phyloP scores from a whole-genome alignment of 306 rosid species.

The Cajanus cajan region DNA sequence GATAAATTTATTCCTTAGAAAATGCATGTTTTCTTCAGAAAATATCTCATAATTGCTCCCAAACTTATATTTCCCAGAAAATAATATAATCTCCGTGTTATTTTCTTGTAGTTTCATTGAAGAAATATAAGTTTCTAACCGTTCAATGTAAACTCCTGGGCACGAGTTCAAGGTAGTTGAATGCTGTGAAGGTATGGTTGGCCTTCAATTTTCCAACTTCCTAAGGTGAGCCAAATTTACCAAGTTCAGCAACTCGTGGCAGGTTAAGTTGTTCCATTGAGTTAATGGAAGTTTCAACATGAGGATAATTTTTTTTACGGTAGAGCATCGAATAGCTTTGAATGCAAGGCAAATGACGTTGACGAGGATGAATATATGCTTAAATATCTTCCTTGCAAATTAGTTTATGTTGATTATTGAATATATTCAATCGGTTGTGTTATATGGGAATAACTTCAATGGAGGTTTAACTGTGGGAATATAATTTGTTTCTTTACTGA shows the following conservation, averaged over 20 bases:
- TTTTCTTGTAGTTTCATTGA: conserved; percentile 24
- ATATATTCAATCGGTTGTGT: conserved; percentile 17
- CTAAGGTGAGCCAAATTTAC: neutral
- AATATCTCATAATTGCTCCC: neutral
- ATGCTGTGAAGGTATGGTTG: neutral
- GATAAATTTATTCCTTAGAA: conserved; percentile 12
- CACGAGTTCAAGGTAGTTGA: conserved; percentile 18
- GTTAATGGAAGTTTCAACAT: conserved; percentile 10
- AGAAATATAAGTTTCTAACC: neutral
- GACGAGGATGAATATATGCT: conserved; percentile 1
- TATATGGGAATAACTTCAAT: conserved; percentile 33
- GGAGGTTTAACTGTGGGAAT: conserved; percentile 29
- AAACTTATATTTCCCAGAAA: neutral
- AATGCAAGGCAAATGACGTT: conserved; percentile 24
- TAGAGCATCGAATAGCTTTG: conserved; percentile 23
- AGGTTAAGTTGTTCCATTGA: conserved; percentile 12
- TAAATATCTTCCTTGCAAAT: conserved; percentile 26
- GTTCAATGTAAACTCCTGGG: neutral
- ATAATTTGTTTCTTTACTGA: conserved; percentile 25
- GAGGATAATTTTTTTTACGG: conserved; percentile 8
- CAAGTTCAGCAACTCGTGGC: conserved; percentile 15
- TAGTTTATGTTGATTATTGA: conserved; percentile 29
- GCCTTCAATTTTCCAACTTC: neutral
- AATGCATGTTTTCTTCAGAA: neutral
- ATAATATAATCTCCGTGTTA: neutral